Evolutionary conservation across 2,329 filamentous ascomycete species (phyloP).

Genomic region (Colletotrichum ledebouriae): DNA sequence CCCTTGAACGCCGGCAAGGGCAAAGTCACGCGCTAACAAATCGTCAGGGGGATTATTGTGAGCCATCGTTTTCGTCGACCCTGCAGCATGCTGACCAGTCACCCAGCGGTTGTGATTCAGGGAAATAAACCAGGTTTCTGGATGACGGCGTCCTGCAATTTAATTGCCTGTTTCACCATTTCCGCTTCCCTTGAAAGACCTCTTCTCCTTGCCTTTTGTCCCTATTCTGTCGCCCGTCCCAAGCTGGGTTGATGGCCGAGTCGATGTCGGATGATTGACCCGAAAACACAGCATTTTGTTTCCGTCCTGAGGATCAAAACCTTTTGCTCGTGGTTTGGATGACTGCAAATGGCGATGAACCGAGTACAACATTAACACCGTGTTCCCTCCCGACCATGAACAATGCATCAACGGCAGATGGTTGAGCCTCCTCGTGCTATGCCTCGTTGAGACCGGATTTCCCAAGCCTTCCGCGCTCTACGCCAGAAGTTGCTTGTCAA

Average conservation of each 20-base stretch:
- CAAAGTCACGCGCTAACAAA: too few relatives aligned
- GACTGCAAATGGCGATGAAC: background rate
- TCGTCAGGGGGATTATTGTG: too few relatives aligned
- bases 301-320: background rate
- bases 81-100: too few relatives aligned
- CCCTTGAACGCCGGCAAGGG: too few relatives aligned
- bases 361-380: constrained; percentile 8
- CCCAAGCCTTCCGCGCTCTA: constrained; percentile 12
- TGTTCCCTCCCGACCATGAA: background rate
- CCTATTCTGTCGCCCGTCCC: background rate
- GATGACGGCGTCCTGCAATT: constrained; percentile 26
- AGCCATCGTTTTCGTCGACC: too few relatives aligned
- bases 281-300: constrained; percentile 18
- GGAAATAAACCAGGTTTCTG: constrained; percentile 14
- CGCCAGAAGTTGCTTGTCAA: background rate
- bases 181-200: constrained; percentile 20
- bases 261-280: constrained; percentile 36
- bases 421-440: constrained; percentile 1
- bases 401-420: constrained; percentile 7
- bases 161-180: constrained; percentile 24
- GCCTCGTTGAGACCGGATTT: constrained; percentile 10
- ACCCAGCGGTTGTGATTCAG: too few relatives aligned
- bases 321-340: constrained; percentile 3
- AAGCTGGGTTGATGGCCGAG: background rate
- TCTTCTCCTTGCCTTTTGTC: constrained; percentile 11